phyloP scores from a whole-genome alignment of 2,329 filamentous ascomycete genomes.

The Fusarium paranaense region DNA sequence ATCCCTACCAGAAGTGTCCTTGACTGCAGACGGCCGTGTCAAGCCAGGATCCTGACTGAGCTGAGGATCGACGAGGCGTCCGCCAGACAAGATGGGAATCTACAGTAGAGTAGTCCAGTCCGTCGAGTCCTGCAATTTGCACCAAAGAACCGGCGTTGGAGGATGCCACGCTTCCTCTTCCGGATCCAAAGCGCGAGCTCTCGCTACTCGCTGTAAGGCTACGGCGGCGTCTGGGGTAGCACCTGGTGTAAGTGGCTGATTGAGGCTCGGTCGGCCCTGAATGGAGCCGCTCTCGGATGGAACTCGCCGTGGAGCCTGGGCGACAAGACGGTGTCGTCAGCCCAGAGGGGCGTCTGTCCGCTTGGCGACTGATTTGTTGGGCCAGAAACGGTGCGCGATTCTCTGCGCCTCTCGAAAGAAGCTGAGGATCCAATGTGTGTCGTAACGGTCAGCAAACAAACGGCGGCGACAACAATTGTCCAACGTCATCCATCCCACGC shows the following conservation, averaged over 20 bases:
- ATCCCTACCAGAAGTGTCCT: slow-evolving; percentile 17
- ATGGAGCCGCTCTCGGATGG: background rate
- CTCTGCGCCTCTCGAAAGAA: background rate
- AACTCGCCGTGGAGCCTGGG: background rate
- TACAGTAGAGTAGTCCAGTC: background rate
- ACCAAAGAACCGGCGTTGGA: background rate
- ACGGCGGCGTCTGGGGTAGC: slow-evolving; percentile 25
- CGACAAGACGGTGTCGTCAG: slow-evolving; percentile 9
- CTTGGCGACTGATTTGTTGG: slow-evolving; percentile 9
- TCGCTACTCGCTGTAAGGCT: background rate
- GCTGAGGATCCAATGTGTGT: background rate
- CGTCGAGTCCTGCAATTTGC: slow-evolving; percentile 18
- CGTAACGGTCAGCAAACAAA: slow-evolving; percentile 4
- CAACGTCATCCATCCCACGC: slow-evolving; percentile 18
- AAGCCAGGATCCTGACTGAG: slow-evolving; percentile 13
- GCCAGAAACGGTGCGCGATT: background rate
- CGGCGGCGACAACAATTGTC: background rate
- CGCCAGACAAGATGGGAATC: slow-evolving; percentile 9
- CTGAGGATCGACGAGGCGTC: slow-evolving; percentile 12
- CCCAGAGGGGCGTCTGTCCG: background rate
- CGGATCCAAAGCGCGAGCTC: background rate
- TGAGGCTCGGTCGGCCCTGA: slow-evolving; percentile 27
- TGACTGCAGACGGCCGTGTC: background rate
- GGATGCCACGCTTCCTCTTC: background rate
- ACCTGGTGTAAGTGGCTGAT: slow-evolving; percentile 15